These are phyloP conservation scores for Camellia granthamiana DNA, from an alignment of 148 eudicot genomes.

Conservation along the genomic window DNA sequence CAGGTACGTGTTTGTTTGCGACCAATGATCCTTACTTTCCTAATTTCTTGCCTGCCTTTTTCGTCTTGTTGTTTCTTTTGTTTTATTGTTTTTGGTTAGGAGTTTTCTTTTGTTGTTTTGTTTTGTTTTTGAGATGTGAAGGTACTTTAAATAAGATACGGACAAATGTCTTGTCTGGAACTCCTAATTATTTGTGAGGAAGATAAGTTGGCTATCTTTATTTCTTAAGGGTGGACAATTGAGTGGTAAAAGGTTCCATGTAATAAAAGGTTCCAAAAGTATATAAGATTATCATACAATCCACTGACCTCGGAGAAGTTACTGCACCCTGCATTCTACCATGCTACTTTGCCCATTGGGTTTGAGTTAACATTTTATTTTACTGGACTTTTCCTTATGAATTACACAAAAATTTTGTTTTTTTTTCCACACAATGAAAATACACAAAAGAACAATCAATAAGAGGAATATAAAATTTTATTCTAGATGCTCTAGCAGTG, in stretches of 20 bases:
- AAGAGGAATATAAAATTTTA: too few species aligned
- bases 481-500: too few species aligned
- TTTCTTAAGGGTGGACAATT: background rate
- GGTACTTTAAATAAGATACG: background rate
- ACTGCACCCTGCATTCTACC: too few species aligned
- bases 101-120: background rate
- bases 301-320: too few species aligned
- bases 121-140: background rate
- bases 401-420: too few species aligned
- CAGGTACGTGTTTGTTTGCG: conserved; percentile 38
- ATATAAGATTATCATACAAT: too few species aligned
- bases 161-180: background rate
- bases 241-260: background rate
- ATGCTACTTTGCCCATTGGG: too few species aligned
- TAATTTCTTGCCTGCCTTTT: conserved; percentile 1
- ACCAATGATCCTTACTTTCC: background rate
- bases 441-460: too few species aligned
- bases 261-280: too few species aligned
- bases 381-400: too few species aligned
- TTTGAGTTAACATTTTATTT: too few species aligned
- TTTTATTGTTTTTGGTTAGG: background rate
- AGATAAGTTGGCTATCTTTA: background rate
- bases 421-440: too few species aligned
- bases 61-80: background rate
- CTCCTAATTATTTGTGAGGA: background rate